A percentile compares a stretch with the other conserved stretches of the same genome.
These are phyloP conservation scores for Amylocarpus encephaloides DNA, from an alignment of 2,329 filamentous ascomycete genomes.

Conservation along the genomic window DNA sequence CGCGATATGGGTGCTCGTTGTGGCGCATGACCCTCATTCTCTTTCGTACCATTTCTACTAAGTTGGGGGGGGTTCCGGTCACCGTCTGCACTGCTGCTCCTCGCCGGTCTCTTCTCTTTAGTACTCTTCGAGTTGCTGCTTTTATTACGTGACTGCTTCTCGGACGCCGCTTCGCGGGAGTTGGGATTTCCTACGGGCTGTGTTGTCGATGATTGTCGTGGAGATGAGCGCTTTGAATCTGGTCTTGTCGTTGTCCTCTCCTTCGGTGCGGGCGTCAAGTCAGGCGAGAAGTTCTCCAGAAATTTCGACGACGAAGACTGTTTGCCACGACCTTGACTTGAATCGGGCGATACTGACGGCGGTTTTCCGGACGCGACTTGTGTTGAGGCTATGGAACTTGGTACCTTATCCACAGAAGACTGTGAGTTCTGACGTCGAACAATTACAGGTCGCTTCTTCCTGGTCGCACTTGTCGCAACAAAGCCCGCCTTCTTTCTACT, in stretches of 20 bases:
- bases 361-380: slow-evolving; percentile 2
- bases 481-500: slow-evolving; percentile 34
- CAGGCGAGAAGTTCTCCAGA: slow-evolving; percentile 22
- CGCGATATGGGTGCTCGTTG: slow-evolving; percentile 7
- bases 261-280: not conserved
- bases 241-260: not conserved
- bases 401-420: slow-evolving; percentile 23
- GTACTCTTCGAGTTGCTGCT: slow-evolving; percentile 13
- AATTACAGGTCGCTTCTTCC: slow-evolving; percentile 42
- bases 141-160: too few relatives aligned
- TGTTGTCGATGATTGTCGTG: not conserved
- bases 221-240: not conserved
- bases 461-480: slow-evolving; percentile 37
- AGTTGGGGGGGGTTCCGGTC: too few relatives aligned
- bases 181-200: too few relatives aligned
- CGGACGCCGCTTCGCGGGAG: too few relatives aligned
- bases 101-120: slow-evolving; percentile 11
- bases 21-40: too few relatives aligned
- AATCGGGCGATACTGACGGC: slow-evolving; percentile 6
- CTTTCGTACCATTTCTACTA: too few relatives aligned
- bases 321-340: slow-evolving; percentile 6
- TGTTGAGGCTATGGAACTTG: not conserved
- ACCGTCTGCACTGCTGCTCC: too few relatives aligned
- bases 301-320: slow-evolving; percentile 2
- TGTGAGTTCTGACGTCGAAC: slow-evolving; percentile 43